Evolutionary conservation across 1,284 basidiomycete species (phyloP), one percentile per base, ranked within the genome.

Genomic region (Fistulina hepatica): DNA sequence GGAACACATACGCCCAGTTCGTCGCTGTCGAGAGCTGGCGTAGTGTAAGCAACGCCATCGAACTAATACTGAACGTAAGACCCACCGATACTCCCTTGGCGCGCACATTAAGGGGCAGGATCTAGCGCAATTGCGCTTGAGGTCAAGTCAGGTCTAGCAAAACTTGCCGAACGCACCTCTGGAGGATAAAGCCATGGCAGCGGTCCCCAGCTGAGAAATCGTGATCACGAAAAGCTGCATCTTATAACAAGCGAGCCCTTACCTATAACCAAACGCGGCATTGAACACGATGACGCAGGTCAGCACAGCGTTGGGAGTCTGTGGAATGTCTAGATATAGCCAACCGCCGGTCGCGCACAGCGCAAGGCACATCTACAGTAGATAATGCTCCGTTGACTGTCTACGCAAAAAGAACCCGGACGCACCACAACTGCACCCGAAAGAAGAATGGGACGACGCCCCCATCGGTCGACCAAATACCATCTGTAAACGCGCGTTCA

Each of bases 31-130:
- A 31, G 15, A 31, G 28, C n/a, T n/a, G n/a, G n/a, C n/a, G n/a
- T n/a, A 52, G n/a, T n/a, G n/a, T n/a, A n/a, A n/a, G n/a, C n/a
- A n/a, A n/a, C n/a, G n/a, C n/a, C n/a, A n/a, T n/a, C n/a, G n/a
- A n/a, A n/a, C n/a, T n/a, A n/a, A n/a, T n/a, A n/a, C n/a, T n/a
- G n/a, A n/a, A n/a, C n/a, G n/a, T n/a, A n/a, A n/a, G n/a, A n/a
- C n/a, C n/a, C n/a, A n/a, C n/a, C 6, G 86, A 92, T 11, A 94
- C 91, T 20, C 93, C 93, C 62, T 95, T 97, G 9, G 90, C 91
- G 38, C 91, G 76, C 52, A 92, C 77, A n/a, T 77, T 67, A 31
- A 92, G 65, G 12, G 90, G 90, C 74, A 95, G 83, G 53, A 97
- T 95, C 78, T 94, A 57, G 10, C 47, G 44, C 27, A 44, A 32